Evolutionary conservation across 306 rosid genomes (phyloP).

Genomic region (Coriaria nepalensis): DNA sequence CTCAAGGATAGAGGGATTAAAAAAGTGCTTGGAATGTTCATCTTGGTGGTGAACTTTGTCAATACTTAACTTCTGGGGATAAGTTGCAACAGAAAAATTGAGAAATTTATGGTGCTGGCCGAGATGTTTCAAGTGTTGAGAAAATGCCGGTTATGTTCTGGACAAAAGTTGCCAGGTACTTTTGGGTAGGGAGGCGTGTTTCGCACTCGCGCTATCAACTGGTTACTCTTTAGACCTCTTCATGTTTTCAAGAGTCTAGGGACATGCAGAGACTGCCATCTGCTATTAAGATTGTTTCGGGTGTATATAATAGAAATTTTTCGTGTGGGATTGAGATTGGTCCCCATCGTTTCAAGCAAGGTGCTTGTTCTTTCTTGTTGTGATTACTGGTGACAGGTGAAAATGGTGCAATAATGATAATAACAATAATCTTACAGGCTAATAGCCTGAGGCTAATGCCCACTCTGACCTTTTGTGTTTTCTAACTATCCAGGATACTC

Average conservation of each 20-base stretch:
- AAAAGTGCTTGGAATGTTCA: slow-evolving; percentile 62
- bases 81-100: slow-evolving; percentile 34
- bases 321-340: slow-evolving; percentile 57
- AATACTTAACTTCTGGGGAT: slow-evolving; percentile 57
- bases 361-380: slow-evolving; percentile 70
- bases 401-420: too few relatives aligned
- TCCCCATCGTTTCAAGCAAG: slow-evolving; percentile 65
- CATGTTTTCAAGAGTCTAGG: slow-evolving; percentile 56
- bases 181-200: slow-evolving; percentile 20
- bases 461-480: too few relatives aligned
- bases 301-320: slow-evolving; percentile 41
- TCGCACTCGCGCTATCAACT: too few relatives aligned
- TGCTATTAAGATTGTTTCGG: slow-evolving; percentile 53
- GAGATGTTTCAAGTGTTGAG: slow-evolving; percentile 43
- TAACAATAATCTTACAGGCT: too few relatives aligned
- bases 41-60: slow-evolving; percentile 33
- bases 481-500: too few relatives aligned
- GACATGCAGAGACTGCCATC: slow-evolving; percentile 65
- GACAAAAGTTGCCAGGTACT: slow-evolving; percentile 39
- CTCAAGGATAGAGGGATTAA: slow-evolving; percentile 37
- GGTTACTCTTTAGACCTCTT: slow-evolving; percentile 8
- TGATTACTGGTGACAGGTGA: slow-evolving; percentile 48
- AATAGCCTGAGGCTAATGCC: too few relatives aligned
- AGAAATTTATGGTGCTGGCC: slow-evolving; percentile 39
- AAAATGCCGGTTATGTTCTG: slow-evolving; percentile 56